Percentiles rank a stretch among this genome's conserved stretches.
Conservation (phyloP, 345 rosid species). For the Eucalyptus camaldulensis region DNA sequence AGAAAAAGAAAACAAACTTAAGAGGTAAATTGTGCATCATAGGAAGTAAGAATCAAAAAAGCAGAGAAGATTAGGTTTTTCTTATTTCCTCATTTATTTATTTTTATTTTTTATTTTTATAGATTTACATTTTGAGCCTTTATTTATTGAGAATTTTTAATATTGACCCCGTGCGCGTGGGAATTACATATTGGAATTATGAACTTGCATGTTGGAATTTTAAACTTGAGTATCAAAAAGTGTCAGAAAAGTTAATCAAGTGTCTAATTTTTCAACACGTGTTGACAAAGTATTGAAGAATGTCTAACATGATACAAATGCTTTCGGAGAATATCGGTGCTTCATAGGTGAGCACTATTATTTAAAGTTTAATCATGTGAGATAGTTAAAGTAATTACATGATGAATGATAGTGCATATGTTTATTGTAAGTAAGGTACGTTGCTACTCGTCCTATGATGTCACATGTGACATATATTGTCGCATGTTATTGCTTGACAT, state of each 20-base stretch:
- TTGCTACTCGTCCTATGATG: background rate
- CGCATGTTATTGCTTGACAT: background rate
- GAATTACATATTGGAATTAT: too few species aligned
- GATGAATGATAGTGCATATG: background rate
- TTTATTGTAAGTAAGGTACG: background rate
- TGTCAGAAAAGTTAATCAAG: too few species aligned
- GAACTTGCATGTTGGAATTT: rapidly evolving
- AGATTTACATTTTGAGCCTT: too few species aligned
- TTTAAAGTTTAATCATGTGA: background rate
- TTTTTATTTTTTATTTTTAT: too few species aligned
- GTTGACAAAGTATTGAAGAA: rapidly evolving
- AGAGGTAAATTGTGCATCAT: too few species aligned
- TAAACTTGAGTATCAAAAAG: too few species aligned
- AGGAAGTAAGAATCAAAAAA: too few species aligned
- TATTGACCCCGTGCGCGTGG: rapidly evolving
- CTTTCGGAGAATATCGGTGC: rapidly evolving
- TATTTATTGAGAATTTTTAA: too few species aligned
- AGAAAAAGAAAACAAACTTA: too few species aligned
- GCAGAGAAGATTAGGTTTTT: too few species aligned
- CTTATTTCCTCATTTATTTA: too few species aligned
- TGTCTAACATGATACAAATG: rapidly evolving
- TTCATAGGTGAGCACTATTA: too few species aligned
- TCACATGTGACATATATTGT: background rate
- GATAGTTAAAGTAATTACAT: background rate
- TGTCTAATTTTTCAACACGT: rapidly evolving